Percentiles rank a stretch among this genome's conserved stretches.
Evolutionary conservation across 1,284 basidiomycete species (phyloP).

Genomic region (Boletus sp.): DNA sequence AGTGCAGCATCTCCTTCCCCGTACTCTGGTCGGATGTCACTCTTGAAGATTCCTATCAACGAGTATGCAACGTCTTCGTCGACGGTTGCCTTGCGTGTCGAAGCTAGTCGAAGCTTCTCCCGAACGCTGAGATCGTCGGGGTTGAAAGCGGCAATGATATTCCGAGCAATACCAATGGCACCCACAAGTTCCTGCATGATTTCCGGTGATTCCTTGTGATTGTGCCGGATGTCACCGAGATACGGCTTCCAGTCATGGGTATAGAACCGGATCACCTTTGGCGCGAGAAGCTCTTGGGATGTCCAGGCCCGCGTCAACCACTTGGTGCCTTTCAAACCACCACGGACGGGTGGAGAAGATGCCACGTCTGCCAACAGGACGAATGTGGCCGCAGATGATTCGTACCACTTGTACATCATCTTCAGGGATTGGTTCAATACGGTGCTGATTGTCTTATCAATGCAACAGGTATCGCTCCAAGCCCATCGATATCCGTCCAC

Average conservation of each 20-base stretch:
- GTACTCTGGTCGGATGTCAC: background rate
- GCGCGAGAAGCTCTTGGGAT: conserved; percentile 19
- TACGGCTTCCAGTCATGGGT: background rate
- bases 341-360: no score
- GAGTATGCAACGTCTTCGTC: background rate
- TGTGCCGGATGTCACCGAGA: background rate
- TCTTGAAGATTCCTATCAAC: background rate
- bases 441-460: conserved; percentile 4
- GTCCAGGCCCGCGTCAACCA: conserved; percentile 21
- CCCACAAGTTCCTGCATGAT: background rate
- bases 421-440: background rate
- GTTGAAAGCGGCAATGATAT: background rate
- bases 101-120: background rate
- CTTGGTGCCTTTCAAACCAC: no score
- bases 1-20: background rate
- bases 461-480: conserved; percentile 1
- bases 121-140: background rate
- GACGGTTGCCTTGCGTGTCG: background rate
- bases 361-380: background rate
- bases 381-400: background rate
- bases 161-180: background rate
- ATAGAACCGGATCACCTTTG: conserved; percentile 18
- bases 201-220: background rate
- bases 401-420: conserved; percentile 14
- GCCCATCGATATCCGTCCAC: background rate